Evolutionary conservation across 768 basidiomycete species (phyloP).

Genomic region (Mycena olivaceomarginata): DNA sequence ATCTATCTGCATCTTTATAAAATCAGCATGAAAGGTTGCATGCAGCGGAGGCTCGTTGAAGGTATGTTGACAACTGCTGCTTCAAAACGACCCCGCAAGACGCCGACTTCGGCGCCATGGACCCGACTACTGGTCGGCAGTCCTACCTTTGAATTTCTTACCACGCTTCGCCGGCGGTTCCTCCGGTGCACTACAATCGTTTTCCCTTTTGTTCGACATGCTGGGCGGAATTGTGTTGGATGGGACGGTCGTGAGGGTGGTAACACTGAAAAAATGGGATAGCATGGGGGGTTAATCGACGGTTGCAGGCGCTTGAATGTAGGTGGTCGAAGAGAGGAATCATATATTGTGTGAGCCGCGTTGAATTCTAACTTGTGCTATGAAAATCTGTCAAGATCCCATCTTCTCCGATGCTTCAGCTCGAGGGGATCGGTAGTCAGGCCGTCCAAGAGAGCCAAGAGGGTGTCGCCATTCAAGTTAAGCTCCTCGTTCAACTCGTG

Average conservation of each 20-base stretch:
- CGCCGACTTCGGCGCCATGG: background rate
- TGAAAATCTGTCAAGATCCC: background rate
- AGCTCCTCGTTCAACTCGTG: background rate
- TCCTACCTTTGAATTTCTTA: background rate
- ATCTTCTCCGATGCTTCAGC: background rate
- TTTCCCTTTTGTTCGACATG: background rate
- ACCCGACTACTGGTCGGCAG: background rate
- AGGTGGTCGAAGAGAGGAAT: background rate
- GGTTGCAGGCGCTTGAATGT: background rate
- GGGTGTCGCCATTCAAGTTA: background rate
- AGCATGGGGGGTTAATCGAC: background rate
- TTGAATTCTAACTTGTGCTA: background rate
- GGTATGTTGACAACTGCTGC: no score
- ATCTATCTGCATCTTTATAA: background rate
- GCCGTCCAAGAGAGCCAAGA: background rate
- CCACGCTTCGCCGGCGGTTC: background rate
- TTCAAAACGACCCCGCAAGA: background rate
- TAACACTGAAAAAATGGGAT: background rate
- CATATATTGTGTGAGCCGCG: background rate
- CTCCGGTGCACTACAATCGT: background rate
- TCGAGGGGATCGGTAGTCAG: background rate
- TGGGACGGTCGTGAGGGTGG: background rate
- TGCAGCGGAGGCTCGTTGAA: constrained; percentile 1
- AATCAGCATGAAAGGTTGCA: background rate
- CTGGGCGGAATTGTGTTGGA: background rate